Evolutionary conservation across 225 moss, liverwort and hornwort species (phyloP).

Genomic region (Antitrichia curtipendula): DNA sequence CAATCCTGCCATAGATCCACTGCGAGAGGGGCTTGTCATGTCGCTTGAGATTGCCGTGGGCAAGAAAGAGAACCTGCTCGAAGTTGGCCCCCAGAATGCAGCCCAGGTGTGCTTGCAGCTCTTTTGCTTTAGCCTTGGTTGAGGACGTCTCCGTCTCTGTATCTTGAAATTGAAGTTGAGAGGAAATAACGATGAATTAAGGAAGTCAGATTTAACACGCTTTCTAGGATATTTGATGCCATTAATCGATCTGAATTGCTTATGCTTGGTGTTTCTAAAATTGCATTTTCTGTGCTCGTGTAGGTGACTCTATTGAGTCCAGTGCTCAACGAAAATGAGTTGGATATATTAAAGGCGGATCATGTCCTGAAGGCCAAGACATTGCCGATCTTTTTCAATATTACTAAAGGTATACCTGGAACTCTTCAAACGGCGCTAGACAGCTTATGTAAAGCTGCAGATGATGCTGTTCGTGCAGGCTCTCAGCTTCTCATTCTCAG

Average conservation of each 20-base stretch:
- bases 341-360: constrained; percentile 44
- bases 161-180: background rate
- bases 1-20: constrained; percentile 79
- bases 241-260: background rate
- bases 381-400: constrained; percentile 57
- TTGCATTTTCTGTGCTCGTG: background rate
- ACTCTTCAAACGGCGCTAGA: constrained; percentile 41
- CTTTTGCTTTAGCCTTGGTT: background rate
- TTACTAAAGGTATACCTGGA: constrained; percentile 57
- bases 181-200: background rate
- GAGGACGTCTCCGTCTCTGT: background rate
- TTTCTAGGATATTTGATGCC: background rate
- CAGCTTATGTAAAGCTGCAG: constrained; percentile 31
- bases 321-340: constrained; percentile 62
- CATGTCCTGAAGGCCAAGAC: constrained; percentile 49
- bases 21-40: constrained; percentile 91
- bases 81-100: constrained; percentile 59
- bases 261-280: background rate
- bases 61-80: constrained; percentile 67
- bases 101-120: constrained; percentile 37
- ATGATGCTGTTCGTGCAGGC: constrained; percentile 32
- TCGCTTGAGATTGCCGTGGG: constrained; percentile 77
- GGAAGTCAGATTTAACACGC: background rate
- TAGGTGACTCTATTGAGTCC: constrained; percentile 64
- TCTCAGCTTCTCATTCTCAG: constrained; percentile 63